Conservation (phyloP, 2,329 filamentous ascomycete species). For the Pseudogymnoascus sp. region DNA sequence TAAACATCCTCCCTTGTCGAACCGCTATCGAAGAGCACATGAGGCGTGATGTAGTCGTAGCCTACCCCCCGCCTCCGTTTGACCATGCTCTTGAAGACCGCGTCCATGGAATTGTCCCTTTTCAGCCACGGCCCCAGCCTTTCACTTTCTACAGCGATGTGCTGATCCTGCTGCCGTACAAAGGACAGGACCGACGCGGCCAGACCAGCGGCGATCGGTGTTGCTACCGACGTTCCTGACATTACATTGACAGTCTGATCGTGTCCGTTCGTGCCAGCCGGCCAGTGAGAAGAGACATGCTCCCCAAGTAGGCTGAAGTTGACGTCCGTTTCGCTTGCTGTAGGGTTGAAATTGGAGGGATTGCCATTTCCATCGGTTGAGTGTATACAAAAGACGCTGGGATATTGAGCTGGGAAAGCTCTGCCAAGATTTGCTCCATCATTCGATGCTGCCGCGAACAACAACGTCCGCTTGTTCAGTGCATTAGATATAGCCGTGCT, state of each 20-base stretch:
- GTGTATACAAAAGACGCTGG: slow-evolving; percentile 20
- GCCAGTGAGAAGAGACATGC: slow-evolving; percentile 23
- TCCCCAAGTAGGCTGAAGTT: slow-evolving; percentile 26
- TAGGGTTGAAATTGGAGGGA: slow-evolving; percentile 20
- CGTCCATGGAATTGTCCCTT: slow-evolving; percentile 13
- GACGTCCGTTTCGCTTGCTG: slow-evolving; percentile 13
- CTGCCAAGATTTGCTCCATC: slow-evolving; percentile 16
- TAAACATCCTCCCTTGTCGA: slow-evolving; percentile 15
- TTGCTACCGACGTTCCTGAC: slow-evolving; percentile 26
- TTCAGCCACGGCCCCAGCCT: slow-evolving; percentile 15
- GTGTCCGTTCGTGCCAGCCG: neutral
- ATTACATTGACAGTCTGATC: slow-evolving; percentile 3
- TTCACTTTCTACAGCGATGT: slow-evolving; percentile 4
- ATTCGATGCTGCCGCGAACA: slow-evolving; percentile 23
- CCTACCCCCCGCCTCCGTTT: slow-evolving; percentile 14
- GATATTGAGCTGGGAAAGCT: slow-evolving; percentile 19
- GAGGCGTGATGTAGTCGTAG: slow-evolving; percentile 19
- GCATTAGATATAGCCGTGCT: slow-evolving; percentile 16
- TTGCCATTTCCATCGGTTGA: slow-evolving; percentile 17
- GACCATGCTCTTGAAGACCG: slow-evolving; percentile 16
- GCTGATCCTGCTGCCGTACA: slow-evolving; percentile 16
- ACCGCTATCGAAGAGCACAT: slow-evolving; percentile 10
- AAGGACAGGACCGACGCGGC: slow-evolving; percentile 23
- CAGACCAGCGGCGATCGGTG: slow-evolving; percentile 24
- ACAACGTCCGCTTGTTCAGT: slow-evolving; percentile 13